These are phyloP conservation scores for Hanseniaspora nectarophila DNA, from an alignment of 805 yeast genomes.

Conservation along the genomic window DNA sequence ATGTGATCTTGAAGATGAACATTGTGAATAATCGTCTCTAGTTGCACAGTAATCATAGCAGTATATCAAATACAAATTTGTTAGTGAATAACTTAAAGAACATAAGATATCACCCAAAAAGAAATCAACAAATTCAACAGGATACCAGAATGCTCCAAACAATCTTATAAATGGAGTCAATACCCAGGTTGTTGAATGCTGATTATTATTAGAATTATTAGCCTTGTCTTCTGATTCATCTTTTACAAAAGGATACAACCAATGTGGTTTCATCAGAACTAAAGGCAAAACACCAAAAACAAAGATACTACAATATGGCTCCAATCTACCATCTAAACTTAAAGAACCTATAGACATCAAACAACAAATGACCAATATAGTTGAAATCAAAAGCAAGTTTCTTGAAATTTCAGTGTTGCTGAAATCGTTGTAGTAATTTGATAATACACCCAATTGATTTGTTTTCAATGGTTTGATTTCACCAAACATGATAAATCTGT, in stretches of 20 bases:
- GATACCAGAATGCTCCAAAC: conserved; percentile 70
- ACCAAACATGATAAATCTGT: conserved; percentile 65
- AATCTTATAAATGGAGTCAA: conserved; percentile 60
- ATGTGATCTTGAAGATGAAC: conserved; percentile 71
- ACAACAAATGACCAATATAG: conserved; percentile 44
- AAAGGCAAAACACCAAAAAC: conserved; percentile 30
- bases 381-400: conserved; percentile 51
- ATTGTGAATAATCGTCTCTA: conserved; percentile 27
- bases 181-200: conserved; percentile 42
- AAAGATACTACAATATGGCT: conserved; percentile 71
- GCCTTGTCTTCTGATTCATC: neutral
- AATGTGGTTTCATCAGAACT: conserved; percentile 51
- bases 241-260: conserved; percentile 18
- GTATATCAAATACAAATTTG: conserved; percentile 73
- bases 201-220: neutral
- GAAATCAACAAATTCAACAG: conserved; percentile 92
- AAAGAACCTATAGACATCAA: conserved; percentile 69
- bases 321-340: conserved; percentile 53
- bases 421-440: conserved; percentile 27
- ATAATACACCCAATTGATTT: conserved; percentile 7
- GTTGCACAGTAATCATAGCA: conserved; percentile 60
- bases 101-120: conserved; percentile 84
- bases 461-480: conserved; percentile 46
- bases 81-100: conserved; percentile 75
- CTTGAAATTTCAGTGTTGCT: conserved; percentile 29